phyloP scores from a whole-genome alignment of 1,284 basidiomycete genomes.

The Pseudozyma thailandica region DNA sequence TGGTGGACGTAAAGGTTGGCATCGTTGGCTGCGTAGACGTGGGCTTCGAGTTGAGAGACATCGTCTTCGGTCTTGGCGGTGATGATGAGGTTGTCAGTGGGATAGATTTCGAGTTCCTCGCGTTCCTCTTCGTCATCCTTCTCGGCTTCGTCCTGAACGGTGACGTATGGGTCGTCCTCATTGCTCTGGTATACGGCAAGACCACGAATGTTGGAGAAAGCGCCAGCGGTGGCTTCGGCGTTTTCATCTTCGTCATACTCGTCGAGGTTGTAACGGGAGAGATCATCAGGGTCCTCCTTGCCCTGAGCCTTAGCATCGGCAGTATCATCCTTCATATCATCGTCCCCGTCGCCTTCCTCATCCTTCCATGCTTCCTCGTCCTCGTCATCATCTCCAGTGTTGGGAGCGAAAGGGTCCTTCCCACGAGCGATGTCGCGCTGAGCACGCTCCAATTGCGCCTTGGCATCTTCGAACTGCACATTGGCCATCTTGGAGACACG shows the following conservation, averaged over 20 bases:
- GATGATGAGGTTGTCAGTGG: slow-evolving; percentile 91
- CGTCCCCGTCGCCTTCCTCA: slow-evolving; percentile 42
- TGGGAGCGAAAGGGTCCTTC: slow-evolving; percentile 49
- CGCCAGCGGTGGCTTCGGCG: slow-evolving; percentile 73
- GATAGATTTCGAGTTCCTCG: slow-evolving; percentile 87
- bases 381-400: slow-evolving; percentile 36
- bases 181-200: slow-evolving; percentile 90
- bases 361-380: slow-evolving; percentile 49
- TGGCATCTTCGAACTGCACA: slow-evolving; percentile 87
- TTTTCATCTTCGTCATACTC: slow-evolving; percentile 87
- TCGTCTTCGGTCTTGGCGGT: slow-evolving; percentile 96
- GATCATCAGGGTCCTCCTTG: slow-evolving; percentile 75
- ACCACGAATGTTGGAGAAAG: slow-evolving; percentile 96
- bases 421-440: slow-evolving; percentile 53
- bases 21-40: slow-evolving; percentile 61
- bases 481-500: slow-evolving; percentile 88
- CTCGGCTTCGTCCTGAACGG: slow-evolving; percentile 78
- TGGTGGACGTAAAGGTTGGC: slow-evolving; percentile 93
- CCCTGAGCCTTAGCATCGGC: slow-evolving; percentile 71
- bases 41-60: slow-evolving; percentile 85
- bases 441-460: slow-evolving; percentile 78
- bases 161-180: slow-evolving; percentile 96
- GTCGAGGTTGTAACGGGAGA: slow-evolving; percentile 92
- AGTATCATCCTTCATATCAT: slow-evolving; percentile 73
- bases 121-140: slow-evolving; percentile 83